Evolutionary conservation across 331 rosid genomes (phyloP), one percentile per base, ranked within the genome.

Genomic region (Erythrophleum ivorense): DNA sequence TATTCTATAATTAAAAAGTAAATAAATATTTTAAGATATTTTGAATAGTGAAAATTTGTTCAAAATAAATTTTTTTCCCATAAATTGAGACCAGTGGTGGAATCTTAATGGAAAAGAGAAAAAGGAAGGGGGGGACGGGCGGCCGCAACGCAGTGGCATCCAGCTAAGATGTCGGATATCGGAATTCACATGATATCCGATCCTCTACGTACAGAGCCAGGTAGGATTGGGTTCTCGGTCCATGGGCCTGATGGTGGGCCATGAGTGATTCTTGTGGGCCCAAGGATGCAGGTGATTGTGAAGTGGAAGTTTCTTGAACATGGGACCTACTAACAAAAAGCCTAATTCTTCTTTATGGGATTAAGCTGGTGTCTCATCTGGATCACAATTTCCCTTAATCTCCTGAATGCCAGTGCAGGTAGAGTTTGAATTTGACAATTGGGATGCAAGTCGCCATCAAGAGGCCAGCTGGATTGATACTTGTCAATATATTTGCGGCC

Each of bases 81-180:
- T 24, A 24, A 24, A 24, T 24, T 24, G 29, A 24, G 62, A 52
- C 31, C 38, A 6, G 29, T 58, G 62, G 81, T 69, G 74, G 78
- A 76, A 76, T 82, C 66, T 69, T 72, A 24, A 24, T 24, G 29
- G 29, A 24, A 24, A 24, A 24, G 29, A 24, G 29, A 24, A 24
- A 24, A 24, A 24, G 29, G 1, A 1, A 1, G 29, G 29, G 29
- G 29, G 29, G 0, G 29, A 1, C 29, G 29, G 29, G 29, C 29
- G 29, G 29, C 29, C 29, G 29, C 29, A 24, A 24, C 29, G 77
- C 59, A 75, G 88, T 87, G 83, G 80, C 87, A 74, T 86, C 86
- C 93, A 90, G 90, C 88, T 86, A 83, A 87, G 52, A 40, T 55
- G 2, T n/a, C 29, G 16, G 6, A 58, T 64, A 40, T 54, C 16